Evolutionary conservation across 306 rosid species (phyloP).

Genomic region (Senna siamea): DNA sequence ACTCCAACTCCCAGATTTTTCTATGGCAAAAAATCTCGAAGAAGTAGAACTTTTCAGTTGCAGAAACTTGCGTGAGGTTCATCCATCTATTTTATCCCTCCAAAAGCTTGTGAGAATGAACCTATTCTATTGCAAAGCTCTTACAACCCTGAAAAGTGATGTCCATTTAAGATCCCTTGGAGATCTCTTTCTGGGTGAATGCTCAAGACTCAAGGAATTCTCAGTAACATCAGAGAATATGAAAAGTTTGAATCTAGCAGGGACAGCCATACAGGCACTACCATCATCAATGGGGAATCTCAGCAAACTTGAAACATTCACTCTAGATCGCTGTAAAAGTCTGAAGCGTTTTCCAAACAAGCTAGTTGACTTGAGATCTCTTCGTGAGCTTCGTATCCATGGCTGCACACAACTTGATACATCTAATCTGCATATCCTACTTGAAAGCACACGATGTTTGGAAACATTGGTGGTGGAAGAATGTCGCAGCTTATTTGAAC

Average conservation of each 20-base stretch:
- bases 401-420: conserved; percentile 15
- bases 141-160: conserved; percentile 1
- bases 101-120: conserved; percentile 10
- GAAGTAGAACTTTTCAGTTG: neutral
- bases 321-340: neutral
- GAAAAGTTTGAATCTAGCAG: neutral
- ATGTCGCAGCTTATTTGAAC: neutral
- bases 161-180: conserved; percentile 7
- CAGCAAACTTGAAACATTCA: neutral
- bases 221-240: conserved; percentile 20
- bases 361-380: neutral
- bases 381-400: neutral
- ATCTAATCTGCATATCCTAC: neutral
- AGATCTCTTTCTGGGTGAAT: neutral
- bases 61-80: conserved; percentile 6
- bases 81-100: conserved; percentile 16
- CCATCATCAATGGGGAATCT: conserved; percentile 10
- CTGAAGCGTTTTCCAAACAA: conserved; percentile 11
- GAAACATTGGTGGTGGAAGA: neutral
- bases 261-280: neutral
- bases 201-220: conserved; percentile 18
- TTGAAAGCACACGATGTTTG: neutral
- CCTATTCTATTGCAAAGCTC: neutral
- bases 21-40: conserved; percentile 11
- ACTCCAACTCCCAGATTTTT: conserved; percentile 13